Conservation (phyloP, 768 basidiomycete genomes). For the Leucosporidium yakuticum region DNA sequence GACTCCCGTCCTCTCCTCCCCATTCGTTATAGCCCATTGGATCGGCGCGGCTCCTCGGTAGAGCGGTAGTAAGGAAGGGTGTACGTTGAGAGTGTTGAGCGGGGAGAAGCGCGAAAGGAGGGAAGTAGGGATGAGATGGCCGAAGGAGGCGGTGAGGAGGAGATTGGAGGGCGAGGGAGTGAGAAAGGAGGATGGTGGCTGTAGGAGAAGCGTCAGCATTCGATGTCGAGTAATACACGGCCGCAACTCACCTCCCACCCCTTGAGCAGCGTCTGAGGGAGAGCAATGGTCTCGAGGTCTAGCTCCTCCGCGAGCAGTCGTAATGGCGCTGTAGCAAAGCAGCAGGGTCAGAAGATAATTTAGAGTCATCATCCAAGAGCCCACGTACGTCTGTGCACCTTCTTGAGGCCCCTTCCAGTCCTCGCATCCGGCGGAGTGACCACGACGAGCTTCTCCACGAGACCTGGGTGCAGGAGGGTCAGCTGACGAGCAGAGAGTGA, state of each 20-base stretch:
- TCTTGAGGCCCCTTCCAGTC: slow-evolving; percentile 11
- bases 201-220: background rate
- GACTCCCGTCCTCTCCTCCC: slow-evolving; percentile 30
- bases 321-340: slow-evolving; percentile 15
- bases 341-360: background rate
- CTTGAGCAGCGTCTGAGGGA: slow-evolving; percentile 25
- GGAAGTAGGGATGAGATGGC: slow-evolving; percentile 34
- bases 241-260: slow-evolving; percentile 17
- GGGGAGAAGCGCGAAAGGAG: slow-evolving; percentile 30
- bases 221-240: background rate
- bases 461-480: slow-evolving; percentile 7
- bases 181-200: background rate
- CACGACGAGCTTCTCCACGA: slow-evolving; percentile 27
- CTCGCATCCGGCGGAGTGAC: slow-evolving; percentile 31
- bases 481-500: too few species aligned
- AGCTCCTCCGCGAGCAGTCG: slow-evolving; percentile 27
- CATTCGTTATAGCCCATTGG: slow-evolving; percentile 34
- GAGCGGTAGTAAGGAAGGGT: slow-evolving; percentile 37
- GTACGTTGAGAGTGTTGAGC: slow-evolving; percentile 36
- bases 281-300: background rate
- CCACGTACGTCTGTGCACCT: slow-evolving; percentile 21
- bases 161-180: slow-evolving; percentile 17
- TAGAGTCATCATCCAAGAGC: background rate
- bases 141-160: slow-evolving; percentile 39
- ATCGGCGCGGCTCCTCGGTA: slow-evolving; percentile 39